Percentiles rank a stretch among this genome's conserved stretches.
phyloP scores from a whole-genome alignment of 2,329 filamentous ascomycete genomes.

The Rosellinia necatrix region DNA sequence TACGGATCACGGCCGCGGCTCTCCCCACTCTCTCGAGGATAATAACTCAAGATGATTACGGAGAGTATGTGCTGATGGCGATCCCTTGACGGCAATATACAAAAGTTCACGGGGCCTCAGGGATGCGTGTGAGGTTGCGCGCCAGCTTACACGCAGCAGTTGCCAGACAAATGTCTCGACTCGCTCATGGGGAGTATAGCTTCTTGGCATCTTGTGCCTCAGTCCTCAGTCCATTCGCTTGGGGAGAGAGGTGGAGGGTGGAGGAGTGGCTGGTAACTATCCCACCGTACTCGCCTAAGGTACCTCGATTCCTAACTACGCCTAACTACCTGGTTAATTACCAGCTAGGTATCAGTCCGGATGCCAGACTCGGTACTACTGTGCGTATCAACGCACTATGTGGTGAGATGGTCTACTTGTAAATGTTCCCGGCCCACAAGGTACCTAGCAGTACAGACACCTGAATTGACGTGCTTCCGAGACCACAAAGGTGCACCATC shows the following conservation, averaged over 20 bases:
- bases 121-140: constrained; percentile 17
- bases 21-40: constrained; percentile 6
- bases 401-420: too few species aligned
- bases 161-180: background rate
- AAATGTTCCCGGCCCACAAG: too few species aligned
- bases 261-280: background rate
- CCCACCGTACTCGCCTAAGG: background rate
- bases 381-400: too few species aligned
- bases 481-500: constrained; percentile 19
- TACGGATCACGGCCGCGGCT: too few species aligned
- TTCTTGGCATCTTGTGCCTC: too few species aligned
- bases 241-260: constrained; percentile 3
- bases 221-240: too few species aligned
- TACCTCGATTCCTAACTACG: too few species aligned
- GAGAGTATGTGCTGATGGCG: constrained; percentile 31
- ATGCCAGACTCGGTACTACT: too few species aligned
- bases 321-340: too few species aligned
- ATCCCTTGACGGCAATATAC: constrained; percentile 30
- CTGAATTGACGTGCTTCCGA: constrained; percentile 6
- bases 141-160: constrained; percentile 26
- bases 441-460: constrained; percentile 1
- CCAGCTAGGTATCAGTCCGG: too few species aligned
- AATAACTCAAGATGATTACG: constrained; percentile 6
- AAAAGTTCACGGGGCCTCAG: constrained; percentile 26
- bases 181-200: background rate